Evolutionary conservation across 495 filamentous ascomycete genomes (phyloP), one percentile per base, ranked within the genome.

Genomic region (Rhypophila decipiens): DNA sequence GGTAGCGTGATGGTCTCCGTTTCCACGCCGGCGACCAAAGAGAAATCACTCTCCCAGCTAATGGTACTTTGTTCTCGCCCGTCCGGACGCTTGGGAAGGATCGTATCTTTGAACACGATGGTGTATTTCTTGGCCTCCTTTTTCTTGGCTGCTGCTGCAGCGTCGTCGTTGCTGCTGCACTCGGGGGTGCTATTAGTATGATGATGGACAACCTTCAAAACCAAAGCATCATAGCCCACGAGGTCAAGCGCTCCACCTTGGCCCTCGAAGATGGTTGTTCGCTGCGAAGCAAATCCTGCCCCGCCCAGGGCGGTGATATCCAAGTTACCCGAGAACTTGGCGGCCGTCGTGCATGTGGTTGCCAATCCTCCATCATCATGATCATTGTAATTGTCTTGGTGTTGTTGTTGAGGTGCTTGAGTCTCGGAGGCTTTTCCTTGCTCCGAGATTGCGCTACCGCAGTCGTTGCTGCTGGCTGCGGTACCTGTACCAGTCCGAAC

Each of bases 251-350:
- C n/a, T n/a, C n/a, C n/a, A n/a, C n/a, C n/a, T n/a, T n/a, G n/a
- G n/a, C n/a, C n/a, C 58, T 12, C 35, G n/a, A 5, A 9, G 12
- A 71, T 69, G n/a, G 69, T 68, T 10, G 87, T 87, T 21, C 84
- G 78, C 53, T 90, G 86, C 0, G 78, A 83, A 1, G 88, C 87
- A 58, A 94, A 95, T 4, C 88, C 89, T 1, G 89, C 87, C 9
- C 86, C 86, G 11, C 86, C 86, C 0, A 94, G 78, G 0, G 82
- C 79, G n/a, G 67, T 72, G 39, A 83, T 85, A 61, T 90, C 86
- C 4, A 94, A 77, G 15, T 67, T 65, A 9, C 88, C 89, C 37
- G 75, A 61, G 63, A 95, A 91, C 0, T 72, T 75, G 18, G 50
- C 56, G 11, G n/a, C 22, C 5, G 24, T 13, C 2, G 42, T 5